Evolutionary conservation across 1,139 yeast species (phyloP), one percentile per base, ranked within the genome.

Genomic region (Candida sanyaensis): DNA sequence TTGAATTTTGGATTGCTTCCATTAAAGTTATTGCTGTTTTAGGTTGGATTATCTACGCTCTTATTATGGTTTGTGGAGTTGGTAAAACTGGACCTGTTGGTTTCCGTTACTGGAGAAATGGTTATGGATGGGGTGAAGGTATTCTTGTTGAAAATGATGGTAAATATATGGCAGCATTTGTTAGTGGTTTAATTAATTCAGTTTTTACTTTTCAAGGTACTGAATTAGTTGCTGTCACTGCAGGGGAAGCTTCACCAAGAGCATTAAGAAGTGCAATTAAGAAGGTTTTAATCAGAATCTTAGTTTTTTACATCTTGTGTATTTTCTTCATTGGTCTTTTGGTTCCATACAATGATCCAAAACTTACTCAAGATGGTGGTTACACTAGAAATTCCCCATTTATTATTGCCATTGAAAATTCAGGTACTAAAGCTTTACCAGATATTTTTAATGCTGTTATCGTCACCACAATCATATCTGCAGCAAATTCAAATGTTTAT

Each of bases 21-120:
- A 63, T 87, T 53, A 87, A 87, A 60, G 83, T 87, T 42, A 53
- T 86, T 41, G 88, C 92, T 42, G 84, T 86, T 50, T 71, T 83
- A 8, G 92, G 92, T 26, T 85, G 87, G 79, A 67, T 86, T 56
- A 59, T 86, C 32, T 85, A 84, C 57, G 85, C 88, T 36, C 72
- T 86, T 54, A 71, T 82, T 61, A 82, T 84, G 73, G 88, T 84
- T 27, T 83, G 89, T 62, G 95, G 95, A 56, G 89, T 86, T 10
- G 85, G 87, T 48, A 55, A 65, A 42, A 75, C 80, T 12, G 90
- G 91, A 12, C 87, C 91, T 12, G 79, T 87, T 41, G 96, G 93
- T 6, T 87, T 86, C 75, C 77, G 91, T 64, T 90, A 91, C 71
- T 92, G 97, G 97, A 83, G 92, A 67, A 71, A 90, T 61, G 97